Evolutionary conservation across 2,329 filamentous ascomycete species (phyloP).

Genomic region (Aspergillus clavatus): DNA sequence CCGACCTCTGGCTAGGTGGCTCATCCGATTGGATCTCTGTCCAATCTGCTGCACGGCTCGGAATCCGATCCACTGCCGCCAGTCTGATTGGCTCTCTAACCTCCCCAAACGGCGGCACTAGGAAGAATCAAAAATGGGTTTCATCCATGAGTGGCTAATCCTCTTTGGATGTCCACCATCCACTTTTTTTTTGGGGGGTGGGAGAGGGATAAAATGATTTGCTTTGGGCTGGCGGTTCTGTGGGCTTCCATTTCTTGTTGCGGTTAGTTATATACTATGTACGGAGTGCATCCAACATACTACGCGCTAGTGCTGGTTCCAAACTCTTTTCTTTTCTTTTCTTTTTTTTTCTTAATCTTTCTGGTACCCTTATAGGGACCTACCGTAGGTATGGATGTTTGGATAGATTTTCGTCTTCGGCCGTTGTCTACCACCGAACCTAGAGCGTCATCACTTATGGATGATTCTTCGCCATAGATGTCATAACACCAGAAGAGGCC

Average conservation of each 20-base stretch:
- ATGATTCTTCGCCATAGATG: conserved; percentile 3
- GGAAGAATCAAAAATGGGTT: too few species aligned
- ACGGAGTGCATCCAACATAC: conserved; percentile 4
- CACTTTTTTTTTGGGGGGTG: conserved; percentile 3
- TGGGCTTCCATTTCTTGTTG: conserved; percentile 6
- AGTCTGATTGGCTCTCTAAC: conserved; percentile 9
- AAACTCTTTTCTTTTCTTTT: background rate
- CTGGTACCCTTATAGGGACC: too few species aligned
- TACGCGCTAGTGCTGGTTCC: conserved; percentile 7
- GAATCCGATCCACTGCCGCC: conserved; percentile 5
- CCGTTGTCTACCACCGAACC: conserved; percentile 11
- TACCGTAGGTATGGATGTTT: too few species aligned
- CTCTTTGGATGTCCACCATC: too few species aligned
- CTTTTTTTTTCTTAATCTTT: background rate
- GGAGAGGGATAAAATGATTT: background rate
- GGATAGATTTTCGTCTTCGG: background rate
- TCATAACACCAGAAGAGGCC: too few species aligned
- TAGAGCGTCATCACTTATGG: conserved; percentile 5
- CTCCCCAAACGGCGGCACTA: conserved; percentile 19
- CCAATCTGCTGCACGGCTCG: conserved; percentile 12
- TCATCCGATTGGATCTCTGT: conserved; percentile 16
- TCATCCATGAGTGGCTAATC: too few species aligned
- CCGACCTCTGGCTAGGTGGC: too few species aligned
- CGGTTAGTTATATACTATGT: conserved; percentile 11
- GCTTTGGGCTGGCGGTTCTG: conserved; percentile 13